Evolutionary conservation across 2,329 filamentous ascomycete genomes (phyloP).

Genomic region (Hymenoscyphus fraxineus): DNA sequence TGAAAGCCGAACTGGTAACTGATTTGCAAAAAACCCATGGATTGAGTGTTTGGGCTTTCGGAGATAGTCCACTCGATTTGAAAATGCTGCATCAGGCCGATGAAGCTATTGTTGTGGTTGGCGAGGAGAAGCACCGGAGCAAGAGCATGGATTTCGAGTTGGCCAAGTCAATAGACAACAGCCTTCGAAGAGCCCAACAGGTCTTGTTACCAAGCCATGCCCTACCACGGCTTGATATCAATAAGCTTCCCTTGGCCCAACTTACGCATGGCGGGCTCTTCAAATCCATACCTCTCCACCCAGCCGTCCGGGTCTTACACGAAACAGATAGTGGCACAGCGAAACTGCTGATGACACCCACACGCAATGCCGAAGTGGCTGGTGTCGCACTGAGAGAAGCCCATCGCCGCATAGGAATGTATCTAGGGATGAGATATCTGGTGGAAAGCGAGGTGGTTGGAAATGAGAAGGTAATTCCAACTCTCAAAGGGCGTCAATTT

Average conservation of each 20-base stretch:
- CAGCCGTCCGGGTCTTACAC: constrained; percentile 32
- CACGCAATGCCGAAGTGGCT: constrained; percentile 44
- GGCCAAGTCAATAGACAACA: constrained; percentile 39
- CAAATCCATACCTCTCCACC: constrained; percentile 18
- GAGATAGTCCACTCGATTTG: constrained; percentile 57
- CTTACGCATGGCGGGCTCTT: constrained; percentile 20
- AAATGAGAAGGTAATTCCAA: neutral
- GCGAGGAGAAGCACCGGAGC: constrained; percentile 44
- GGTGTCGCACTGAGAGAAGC: constrained; percentile 47
- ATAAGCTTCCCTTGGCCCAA: constrained; percentile 41
- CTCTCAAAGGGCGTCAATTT: neutral
- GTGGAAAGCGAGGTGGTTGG: neutral
- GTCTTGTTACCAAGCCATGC: constrained; percentile 41
- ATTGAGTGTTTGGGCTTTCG: constrained; percentile 51
- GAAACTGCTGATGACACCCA: constrained; percentile 51
- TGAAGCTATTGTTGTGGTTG: constrained; percentile 53
- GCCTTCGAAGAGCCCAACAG: constrained; percentile 45
- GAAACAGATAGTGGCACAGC: constrained; percentile 44
- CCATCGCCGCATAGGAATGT: constrained; percentile 48
- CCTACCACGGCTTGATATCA: constrained; percentile 41
- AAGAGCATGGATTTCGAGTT: constrained; percentile 50
- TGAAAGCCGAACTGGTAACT: constrained; percentile 48
- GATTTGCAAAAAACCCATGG: constrained; percentile 37
- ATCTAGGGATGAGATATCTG: constrained; percentile 50
- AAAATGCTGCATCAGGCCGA: constrained; percentile 53